Evolutionary conservation across 257 asterid genomes (phyloP), one percentile per base, ranked within the genome.

Genomic region (Verbena officinalis): DNA sequence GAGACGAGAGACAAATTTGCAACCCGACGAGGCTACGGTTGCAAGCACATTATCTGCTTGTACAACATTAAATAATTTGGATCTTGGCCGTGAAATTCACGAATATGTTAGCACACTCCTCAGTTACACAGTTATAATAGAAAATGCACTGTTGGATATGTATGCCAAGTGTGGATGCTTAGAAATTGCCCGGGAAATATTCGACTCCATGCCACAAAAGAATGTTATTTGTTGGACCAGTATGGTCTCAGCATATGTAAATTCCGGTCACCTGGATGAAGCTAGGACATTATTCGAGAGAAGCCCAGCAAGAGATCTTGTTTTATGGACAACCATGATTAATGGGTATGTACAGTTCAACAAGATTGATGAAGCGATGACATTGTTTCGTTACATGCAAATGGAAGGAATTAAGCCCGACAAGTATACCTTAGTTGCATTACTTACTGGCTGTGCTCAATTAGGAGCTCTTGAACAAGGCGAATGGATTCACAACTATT

Each of bases 371-470:
- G 95, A 88, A 45, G 96, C 95, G 10, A 73, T 88, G 80, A 17
- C 72, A 19, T 70, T 86, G 71, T 91, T 91, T 64, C 68, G 83
- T 74, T 54, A 57, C 56, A 88, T 91, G 98, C 98, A 86, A 65
- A 80, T 83, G 80, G 69, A 77, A 3, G 63, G 80, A 27, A 40
- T 88, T 42, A 84, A 76, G 72, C 98, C 98, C 5, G 96, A 91
- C 73, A 86, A 86, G 70, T 91, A 78, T 48, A 91, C 98, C 10
- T 57, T 91, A 62, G 97, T 91, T 56, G 62, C 84, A 45, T 71
- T 91, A 57, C 97, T 91, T 50, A 86, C 93, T 7, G 97, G 97
- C 16, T 88, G 96, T 77, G 95, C 97, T 58, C 93, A 84, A 64
- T 54, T 72, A 66, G 96, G 97, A 40, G 84, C 88, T n/a, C 50